Conservation (phyloP, 768 basidiomycete genomes). For the Lactarius sanguifluus region DNA sequence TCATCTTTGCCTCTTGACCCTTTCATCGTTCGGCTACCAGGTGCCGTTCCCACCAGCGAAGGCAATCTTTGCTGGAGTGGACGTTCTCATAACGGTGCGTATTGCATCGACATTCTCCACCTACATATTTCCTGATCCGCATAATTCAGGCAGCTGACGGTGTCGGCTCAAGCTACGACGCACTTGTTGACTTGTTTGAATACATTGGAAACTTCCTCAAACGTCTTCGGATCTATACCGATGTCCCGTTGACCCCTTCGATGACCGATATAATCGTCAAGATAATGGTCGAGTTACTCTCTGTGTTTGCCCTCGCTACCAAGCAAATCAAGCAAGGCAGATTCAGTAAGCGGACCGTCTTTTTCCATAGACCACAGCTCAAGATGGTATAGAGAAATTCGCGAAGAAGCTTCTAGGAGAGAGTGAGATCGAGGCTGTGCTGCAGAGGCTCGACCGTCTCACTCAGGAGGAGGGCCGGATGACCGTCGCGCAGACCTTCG, state of each 20-base stretch:
- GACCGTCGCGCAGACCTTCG: constrained; percentile 3
- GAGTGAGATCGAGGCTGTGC: not conserved
- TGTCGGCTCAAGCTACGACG: not conserved
- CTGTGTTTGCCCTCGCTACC: constrained; percentile 1
- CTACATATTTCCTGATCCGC: not conserved
- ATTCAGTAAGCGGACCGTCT: not conserved
- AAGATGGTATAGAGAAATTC: constrained; percentile 3
- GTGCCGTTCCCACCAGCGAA: too few species aligned
- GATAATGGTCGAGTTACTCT: constrained; percentile 13
- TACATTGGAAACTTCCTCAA: constrained; percentile 9
- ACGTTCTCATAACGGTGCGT: too few species aligned
- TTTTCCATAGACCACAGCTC: not conserved
- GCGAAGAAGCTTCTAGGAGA: constrained; percentile 11
- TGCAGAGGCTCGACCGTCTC: constrained; percentile 4
- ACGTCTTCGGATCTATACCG: constrained; percentile 7
- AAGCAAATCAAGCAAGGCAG: constrained; percentile 8
- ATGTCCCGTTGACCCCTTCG: not conserved
- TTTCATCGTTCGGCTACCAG: too few species aligned
- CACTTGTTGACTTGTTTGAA: constrained; percentile 7
- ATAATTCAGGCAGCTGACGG: not conserved
- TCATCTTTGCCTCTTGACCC: too few species aligned
- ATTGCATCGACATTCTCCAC: too few species aligned
- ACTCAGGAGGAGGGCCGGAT: constrained; percentile 7
- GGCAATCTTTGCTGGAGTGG: too few species aligned
- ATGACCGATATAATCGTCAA: not conserved